Base-by-base conservation (phyloP, 2,329 filamentous ascomycete genomes). In the Phaeosphaeriaceae sp. region DNA sequence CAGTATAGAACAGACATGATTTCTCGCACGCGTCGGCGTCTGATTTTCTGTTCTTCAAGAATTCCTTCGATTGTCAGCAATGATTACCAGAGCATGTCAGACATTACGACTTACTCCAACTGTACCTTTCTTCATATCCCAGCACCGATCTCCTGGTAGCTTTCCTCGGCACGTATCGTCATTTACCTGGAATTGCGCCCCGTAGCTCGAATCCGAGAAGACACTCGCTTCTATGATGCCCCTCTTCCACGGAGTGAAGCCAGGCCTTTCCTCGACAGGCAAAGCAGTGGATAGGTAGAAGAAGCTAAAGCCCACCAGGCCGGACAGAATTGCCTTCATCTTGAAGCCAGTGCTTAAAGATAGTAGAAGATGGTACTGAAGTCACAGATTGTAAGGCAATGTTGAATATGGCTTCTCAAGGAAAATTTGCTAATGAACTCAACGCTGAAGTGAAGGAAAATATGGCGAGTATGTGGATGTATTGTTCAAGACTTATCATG, bases 221-320 rank as follows among this genome's bases (percentile, higher is more conserved):
- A 27, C 3, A 6, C 6, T 15, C 10, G 33, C 24, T 45, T 21
- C 36, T 5, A 22, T 45, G n/a, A 21, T 6, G 13, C 7, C 42
- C 48, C 55, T 53, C 45, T 50, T 53, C 55, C 55, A 57, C 53
- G 33, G 50, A 46, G 55, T 57, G 50, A 57, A 57, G 50, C 40
- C 55, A 33, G 55, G 46, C 27, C 24, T 53, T 24, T 57, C 55
- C 27, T 57, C 51, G 40, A 57, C 46, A 19, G 55, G 55, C 15
- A 57, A 53, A 33, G 55, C 53, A 25, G 45, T 36, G 36, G 50
- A 53, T 25, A 42, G 40, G 33, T 53, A 45, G 22, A 53, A 41
- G 40, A 46, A 50, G 36, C 33, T 57, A 36, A 46, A 53, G 33
- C 25, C 41, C 19, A 53, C 24, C 17, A 57, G 21, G 46, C n/a